These are phyloP conservation scores for Cladophialophora carrionii DNA, from an alignment of 2,329 filamentous ascomycete species.

Conservation along the genomic window DNA sequence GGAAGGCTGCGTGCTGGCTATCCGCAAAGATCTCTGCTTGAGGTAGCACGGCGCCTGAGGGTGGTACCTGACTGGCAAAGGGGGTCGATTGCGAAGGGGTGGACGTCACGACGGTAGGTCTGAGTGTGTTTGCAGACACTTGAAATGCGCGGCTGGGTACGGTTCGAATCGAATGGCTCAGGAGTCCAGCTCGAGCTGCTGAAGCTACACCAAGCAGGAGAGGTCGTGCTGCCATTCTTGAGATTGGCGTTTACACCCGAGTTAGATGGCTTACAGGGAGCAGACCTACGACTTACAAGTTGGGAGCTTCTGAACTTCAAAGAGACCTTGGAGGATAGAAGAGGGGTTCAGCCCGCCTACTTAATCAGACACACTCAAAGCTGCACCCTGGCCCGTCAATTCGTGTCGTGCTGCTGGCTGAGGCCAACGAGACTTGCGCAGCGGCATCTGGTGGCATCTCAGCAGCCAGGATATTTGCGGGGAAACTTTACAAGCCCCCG, in stretches of 20 bases:
- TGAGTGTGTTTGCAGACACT: conserved; percentile 13
- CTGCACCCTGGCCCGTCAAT: neutral
- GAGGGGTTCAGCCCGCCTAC: conserved; percentile 13
- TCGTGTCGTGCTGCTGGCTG: conserved; percentile 7
- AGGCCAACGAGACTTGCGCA: neutral
- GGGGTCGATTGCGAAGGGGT: conserved; percentile 13
- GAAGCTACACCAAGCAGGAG: conserved; percentile 22
- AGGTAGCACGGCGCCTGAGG: conserved; percentile 9
- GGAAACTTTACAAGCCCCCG: conserved; percentile 7
- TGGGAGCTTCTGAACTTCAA: neutral
- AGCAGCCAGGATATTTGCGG: conserved; percentile 14
- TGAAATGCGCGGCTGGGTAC: conserved; percentile 13
- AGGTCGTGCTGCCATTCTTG: conserved; percentile 28
- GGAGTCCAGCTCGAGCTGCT: conserved; percentile 6
- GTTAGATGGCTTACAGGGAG: neutral
- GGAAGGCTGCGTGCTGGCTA: conserved; percentile 29
- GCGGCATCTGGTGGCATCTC: neutral
- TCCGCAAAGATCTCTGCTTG: conserved; percentile 21
- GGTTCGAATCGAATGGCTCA: conserved; percentile 1
- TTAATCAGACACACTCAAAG: conserved; percentile 2
- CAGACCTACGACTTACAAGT: neutral
- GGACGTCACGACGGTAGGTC: conserved; percentile 20
- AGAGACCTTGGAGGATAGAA: conserved; percentile 6
- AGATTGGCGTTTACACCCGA: neutral
- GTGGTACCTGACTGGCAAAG: conserved; percentile 18